Percentiles rank a stretch among this genome's conserved stretches.
Evolutionary conservation across 495 filamentous ascomycete genomes (phyloP).

Genomic region (Hyaloscypha variabilis): DNA sequence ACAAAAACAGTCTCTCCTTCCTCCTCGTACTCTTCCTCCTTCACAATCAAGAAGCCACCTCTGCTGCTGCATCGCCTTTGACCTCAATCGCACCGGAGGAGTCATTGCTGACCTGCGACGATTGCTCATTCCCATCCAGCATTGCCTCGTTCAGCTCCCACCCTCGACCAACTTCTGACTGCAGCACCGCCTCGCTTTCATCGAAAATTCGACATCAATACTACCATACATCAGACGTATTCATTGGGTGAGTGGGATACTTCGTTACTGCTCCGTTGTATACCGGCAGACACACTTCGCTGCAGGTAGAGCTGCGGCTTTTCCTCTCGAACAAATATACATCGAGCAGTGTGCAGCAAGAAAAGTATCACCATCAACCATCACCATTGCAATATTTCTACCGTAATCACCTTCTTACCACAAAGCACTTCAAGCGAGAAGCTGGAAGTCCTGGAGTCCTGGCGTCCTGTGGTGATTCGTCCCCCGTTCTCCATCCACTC

Average conservation of each 20-base stretch:
- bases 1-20: neutral
- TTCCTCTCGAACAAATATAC: no score
- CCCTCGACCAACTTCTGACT: neutral
- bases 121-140: slow-evolving; percentile 21
- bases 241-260: neutral
- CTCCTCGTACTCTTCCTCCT: neutral
- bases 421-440: no score
- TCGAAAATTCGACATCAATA: neutral
- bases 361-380: no score
- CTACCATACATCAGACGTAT: neutral
- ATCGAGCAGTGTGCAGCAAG: no score
- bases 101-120: slow-evolving; percentile 15
- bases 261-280: neutral
- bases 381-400: no score
- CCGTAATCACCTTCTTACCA: no score
- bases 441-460: no score
- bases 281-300: neutral
- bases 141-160: neutral
- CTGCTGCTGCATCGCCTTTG: slow-evolving; percentile 10
- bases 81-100: slow-evolving; percentile 5
- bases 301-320: neutral
- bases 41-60: slow-evolving; percentile 13
- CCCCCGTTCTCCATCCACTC: no score
- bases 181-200: neutral
- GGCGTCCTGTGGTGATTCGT: no score